Evolutionary conservation across 345 rosid species (phyloP).

Genomic region (Litchi chinensis): DNA sequence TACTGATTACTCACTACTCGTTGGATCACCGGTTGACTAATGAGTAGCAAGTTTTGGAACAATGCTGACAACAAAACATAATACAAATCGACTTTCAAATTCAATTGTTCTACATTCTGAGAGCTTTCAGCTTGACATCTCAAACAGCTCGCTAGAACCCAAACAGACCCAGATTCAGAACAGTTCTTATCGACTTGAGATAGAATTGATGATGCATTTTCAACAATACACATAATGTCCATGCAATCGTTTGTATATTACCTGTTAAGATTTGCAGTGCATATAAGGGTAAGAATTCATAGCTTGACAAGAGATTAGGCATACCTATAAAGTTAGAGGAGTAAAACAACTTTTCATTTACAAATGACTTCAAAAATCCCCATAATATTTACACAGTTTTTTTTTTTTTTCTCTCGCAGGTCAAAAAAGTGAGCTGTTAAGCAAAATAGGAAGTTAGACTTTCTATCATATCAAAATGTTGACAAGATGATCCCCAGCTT

Average conservation of each 20-base stretch:
- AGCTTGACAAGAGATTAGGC: background rate
- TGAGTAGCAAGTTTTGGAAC: too few relatives aligned
- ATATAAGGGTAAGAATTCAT: background rate
- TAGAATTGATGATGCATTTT: background rate
- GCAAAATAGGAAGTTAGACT: background rate
- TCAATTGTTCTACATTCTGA: background rate
- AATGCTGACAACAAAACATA: background rate
- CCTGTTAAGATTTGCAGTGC: background rate
- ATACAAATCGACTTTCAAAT: background rate
- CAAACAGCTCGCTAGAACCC: background rate
- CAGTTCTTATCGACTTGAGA: background rate
- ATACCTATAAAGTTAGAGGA: background rate
- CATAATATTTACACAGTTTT: slow-evolving; percentile 6
- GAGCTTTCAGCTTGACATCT: background rate
- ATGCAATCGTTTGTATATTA: background rate
- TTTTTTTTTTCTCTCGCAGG: background rate
- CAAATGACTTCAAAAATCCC: background rate
- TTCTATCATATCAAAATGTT: background rate
- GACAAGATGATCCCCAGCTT: background rate
- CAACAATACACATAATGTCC: background rate
- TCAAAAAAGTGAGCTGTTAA: background rate
- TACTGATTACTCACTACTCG: too few relatives aligned
- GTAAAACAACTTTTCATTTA: background rate
- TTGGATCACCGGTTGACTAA: too few relatives aligned
- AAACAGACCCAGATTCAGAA: background rate